phyloP scores from a whole-genome alignment of 2,329 filamentous ascomycete genomes.

The Rachicladosporium sp. region DNA sequence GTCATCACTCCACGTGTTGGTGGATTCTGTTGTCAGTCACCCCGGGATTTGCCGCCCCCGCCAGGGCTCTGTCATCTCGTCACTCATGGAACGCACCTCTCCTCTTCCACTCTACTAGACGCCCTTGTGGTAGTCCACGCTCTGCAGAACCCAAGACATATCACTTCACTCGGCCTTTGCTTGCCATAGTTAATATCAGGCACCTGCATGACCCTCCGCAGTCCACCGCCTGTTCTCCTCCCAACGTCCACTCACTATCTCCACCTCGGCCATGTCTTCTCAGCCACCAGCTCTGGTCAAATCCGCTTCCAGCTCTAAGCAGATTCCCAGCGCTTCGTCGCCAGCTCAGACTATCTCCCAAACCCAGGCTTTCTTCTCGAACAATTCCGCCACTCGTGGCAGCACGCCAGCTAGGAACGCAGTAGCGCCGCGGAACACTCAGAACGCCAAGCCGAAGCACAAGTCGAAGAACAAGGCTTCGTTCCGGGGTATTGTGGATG shows the following conservation, averaged over 20 bases:
- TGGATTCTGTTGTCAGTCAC: no score
- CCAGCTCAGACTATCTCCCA: conserved; percentile 32
- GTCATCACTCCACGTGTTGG: no score
- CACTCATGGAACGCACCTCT: background rate
- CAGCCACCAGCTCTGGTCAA: conserved; percentile 21
- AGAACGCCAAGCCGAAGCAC: conserved; percentile 69
- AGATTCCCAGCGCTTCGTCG: conserved; percentile 13
- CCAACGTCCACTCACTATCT: background rate
- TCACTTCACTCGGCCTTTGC: conserved; percentile 2
- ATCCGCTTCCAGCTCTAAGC: conserved; percentile 25
- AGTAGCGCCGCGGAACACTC: conserved; percentile 55
- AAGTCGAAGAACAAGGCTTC: conserved; percentile 56
- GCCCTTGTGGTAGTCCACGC: conserved; percentile 7
- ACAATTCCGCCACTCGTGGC: conserved; percentile 32
- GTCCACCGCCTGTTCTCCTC: background rate
- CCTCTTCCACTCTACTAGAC: conserved; percentile 7
- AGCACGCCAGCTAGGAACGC: conserved; percentile 16
- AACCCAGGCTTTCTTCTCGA: conserved; percentile 29
- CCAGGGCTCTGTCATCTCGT: no score
- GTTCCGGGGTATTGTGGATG: conserved; percentile 56
- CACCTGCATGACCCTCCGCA: conserved; percentile 2
- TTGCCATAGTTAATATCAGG: conserved; percentile 7
- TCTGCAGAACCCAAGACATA: background rate
- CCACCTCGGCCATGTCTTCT: conserved; percentile 28
- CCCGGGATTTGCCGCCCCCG: no score